phyloP scores from a whole-genome alignment of 2,329 filamentous ascomycete species.

The Metarhizium robertsii region DNA sequence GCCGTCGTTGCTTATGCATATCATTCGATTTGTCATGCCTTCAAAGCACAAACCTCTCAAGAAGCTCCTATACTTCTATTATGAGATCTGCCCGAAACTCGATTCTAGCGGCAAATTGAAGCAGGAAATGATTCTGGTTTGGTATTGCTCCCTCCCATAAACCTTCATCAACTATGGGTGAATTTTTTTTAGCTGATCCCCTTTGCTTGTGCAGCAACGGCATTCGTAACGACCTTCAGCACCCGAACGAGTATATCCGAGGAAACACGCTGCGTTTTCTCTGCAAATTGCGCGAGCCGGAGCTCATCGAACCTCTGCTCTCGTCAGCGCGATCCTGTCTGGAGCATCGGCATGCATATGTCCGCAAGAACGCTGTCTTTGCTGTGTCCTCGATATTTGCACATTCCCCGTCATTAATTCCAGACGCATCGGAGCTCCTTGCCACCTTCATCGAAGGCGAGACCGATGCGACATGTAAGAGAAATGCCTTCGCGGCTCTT shows the following conservation, averaged over 20 bases:
- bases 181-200: background rate
- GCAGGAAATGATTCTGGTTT: conserved; percentile 99
- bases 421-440: conserved; percentile 89
- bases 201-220: conserved; percentile 61
- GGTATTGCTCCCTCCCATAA: conserved; percentile 40
- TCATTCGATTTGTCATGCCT: conserved; percentile 99
- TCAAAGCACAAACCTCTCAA: conserved; percentile 94
- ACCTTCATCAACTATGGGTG: background rate
- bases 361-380: conserved; percentile 96
- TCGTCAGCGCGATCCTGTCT: conserved; percentile 87
- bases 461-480: conserved; percentile 91
- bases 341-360: conserved; percentile 93
- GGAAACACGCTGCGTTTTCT: conserved; percentile 98
- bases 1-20: conserved; percentile 95
- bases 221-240: conserved; percentile 93
- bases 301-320: conserved; percentile 91
- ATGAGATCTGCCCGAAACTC: conserved; percentile 96
- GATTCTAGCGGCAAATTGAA: conserved; percentile 90
- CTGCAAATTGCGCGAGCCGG: conserved; percentile 88
- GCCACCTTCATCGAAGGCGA: conserved; percentile 82
- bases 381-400: conserved; percentile 87
- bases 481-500: conserved; percentile 91
- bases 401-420: conserved; percentile 85
- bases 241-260: conserved; percentile 95
- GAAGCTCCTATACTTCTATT: conserved; percentile 98